Evolutionary conservation across 176 grass and related monocot species (phyloP).

Genomic region (Alopecurus myosuroides): DNA sequence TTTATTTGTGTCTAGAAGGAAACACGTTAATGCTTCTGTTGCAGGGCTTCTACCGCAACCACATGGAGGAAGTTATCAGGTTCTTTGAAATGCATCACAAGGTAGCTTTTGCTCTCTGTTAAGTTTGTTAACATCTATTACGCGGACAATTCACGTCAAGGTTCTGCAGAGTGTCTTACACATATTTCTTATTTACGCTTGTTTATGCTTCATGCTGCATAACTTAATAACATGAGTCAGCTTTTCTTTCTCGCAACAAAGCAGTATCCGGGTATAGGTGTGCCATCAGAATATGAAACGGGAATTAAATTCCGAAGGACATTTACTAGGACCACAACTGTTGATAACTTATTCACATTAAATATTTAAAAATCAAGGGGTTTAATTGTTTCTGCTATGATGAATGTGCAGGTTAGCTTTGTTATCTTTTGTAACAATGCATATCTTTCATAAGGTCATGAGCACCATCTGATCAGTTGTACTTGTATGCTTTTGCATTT

Average conservation of each 20-base stretch:
- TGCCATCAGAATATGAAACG: neutral
- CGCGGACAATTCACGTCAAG: neutral
- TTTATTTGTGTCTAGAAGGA: slow-evolving; percentile 1
- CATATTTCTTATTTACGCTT: neutral
- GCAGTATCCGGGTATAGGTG: neutral
- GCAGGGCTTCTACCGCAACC: slow-evolving; percentile 96
- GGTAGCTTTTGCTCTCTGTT: slow-evolving; percentile 39
- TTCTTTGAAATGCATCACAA: slow-evolving; percentile 99
- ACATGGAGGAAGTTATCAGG: slow-evolving; percentile 99
- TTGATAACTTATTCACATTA: slow-evolving; percentile 5
- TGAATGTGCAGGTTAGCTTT: slow-evolving; percentile 1
- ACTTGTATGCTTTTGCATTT: slow-evolving; percentile 2
- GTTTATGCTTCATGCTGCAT: neutral
- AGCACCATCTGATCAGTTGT: neutral
- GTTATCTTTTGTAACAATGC: neutral
- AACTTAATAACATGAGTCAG: neutral
- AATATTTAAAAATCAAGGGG: neutral
- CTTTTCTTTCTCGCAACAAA: neutral
- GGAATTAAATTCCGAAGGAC: neutral
- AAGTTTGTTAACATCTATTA: slow-evolving; percentile 26
- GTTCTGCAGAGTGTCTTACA: neutral
- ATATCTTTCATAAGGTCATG: neutral
- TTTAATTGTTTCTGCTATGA: slow-evolving; percentile 11
- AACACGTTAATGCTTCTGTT: slow-evolving; percentile 24
- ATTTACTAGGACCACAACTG: neutral